Percentiles rank a stretch among this genome's conserved stretches.
phyloP scores from a whole-genome alignment of 306 rosid genomes.

The Vigna radiata region DNA sequence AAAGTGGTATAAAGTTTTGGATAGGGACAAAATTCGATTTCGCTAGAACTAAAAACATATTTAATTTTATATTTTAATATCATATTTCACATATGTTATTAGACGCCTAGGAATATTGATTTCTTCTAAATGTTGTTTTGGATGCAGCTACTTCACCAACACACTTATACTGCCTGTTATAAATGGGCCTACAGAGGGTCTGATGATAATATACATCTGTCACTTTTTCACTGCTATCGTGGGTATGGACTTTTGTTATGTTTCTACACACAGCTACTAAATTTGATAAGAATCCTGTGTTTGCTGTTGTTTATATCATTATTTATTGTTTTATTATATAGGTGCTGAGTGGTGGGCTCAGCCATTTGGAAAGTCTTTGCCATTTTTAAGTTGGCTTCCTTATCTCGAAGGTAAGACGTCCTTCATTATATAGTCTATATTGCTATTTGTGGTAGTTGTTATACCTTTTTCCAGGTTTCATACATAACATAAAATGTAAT shows the following conservation, averaged over 20 bases:
- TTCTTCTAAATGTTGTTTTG: slow-evolving; percentile 43
- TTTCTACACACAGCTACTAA: slow-evolving; percentile 1
- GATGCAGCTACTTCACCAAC: slow-evolving; percentile 88
- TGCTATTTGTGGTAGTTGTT: slow-evolving; percentile 23
- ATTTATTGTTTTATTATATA: slow-evolving; percentile 42
- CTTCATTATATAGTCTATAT: slow-evolving; percentile 9
- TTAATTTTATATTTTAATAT: slow-evolving; percentile 19
- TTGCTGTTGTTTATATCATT: neutral
- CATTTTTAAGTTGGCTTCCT: slow-evolving; percentile 83
- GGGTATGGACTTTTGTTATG: slow-evolving; percentile 63
- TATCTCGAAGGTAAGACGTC: slow-evolving; percentile 60
- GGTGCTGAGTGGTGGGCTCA: slow-evolving; percentile 98
- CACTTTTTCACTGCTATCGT: slow-evolving; percentile 88
- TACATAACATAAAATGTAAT: neutral
- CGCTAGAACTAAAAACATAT: too few species aligned
- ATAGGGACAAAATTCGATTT: too few species aligned
- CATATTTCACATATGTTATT: slow-evolving; percentile 25
- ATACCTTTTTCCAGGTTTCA: slow-evolving; percentile 19
- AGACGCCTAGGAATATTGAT: slow-evolving; percentile 31
- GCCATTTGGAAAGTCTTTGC: slow-evolving; percentile 71
- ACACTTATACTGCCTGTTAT: slow-evolving; percentile 84
- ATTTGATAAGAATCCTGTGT: slow-evolving; percentile 23
- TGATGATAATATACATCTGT: slow-evolving; percentile 69
- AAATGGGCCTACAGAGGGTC: slow-evolving; percentile 99
- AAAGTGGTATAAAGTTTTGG: too few species aligned